phyloP scores from a whole-genome alignment of 108 stramenopile genomes.

The Fragilaria radians region DNA sequence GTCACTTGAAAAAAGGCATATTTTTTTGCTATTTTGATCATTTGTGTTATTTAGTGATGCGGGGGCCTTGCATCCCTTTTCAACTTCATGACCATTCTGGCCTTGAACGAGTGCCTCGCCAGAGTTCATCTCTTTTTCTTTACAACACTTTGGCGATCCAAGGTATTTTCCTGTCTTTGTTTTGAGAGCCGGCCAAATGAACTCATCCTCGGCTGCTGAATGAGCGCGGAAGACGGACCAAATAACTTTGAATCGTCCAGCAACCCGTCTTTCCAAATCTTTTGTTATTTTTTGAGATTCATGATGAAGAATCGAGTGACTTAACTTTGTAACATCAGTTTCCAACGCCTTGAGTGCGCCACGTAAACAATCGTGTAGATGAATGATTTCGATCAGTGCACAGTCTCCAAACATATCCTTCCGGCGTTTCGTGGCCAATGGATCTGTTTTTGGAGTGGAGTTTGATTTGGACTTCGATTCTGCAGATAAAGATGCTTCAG shows the following conservation, averaged over 20 bases:
- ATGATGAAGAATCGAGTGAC: conserved; percentile 13
- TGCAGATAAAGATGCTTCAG: too few species aligned
- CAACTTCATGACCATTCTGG: conserved; percentile 1
- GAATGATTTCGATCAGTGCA: conserved; percentile 82
- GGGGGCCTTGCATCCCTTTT: conserved; percentile 10
- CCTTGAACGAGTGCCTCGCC: neutral
- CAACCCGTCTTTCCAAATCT: conserved; percentile 57
- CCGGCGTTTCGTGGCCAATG: conserved; percentile 5
- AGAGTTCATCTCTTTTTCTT: too few species aligned
- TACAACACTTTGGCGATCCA: conserved; percentile 6
- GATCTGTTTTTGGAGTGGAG: neutral
- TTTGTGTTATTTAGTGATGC: neutral
- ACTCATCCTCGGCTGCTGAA: conserved; percentile 93
- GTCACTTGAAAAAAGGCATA: too few species aligned
- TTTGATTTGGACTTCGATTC: too few species aligned
- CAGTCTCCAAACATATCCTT: conserved; percentile 70
- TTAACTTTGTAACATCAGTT: conserved; percentile 55
- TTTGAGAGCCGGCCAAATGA: conserved; percentile 92
- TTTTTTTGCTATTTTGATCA: too few species aligned
- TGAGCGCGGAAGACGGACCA: conserved; percentile 93
- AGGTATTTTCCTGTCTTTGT: conserved; percentile 52
- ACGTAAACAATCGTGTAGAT: conserved; percentile 83
- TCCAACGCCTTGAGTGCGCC: conserved; percentile 64
- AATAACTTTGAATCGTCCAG: conserved; percentile 86
- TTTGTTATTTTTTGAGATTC: conserved; percentile 10